Evolutionary conservation across 306 rosid genomes (phyloP), one percentile per base, ranked within the genome.

Genomic region (Quercus mongolica): DNA sequence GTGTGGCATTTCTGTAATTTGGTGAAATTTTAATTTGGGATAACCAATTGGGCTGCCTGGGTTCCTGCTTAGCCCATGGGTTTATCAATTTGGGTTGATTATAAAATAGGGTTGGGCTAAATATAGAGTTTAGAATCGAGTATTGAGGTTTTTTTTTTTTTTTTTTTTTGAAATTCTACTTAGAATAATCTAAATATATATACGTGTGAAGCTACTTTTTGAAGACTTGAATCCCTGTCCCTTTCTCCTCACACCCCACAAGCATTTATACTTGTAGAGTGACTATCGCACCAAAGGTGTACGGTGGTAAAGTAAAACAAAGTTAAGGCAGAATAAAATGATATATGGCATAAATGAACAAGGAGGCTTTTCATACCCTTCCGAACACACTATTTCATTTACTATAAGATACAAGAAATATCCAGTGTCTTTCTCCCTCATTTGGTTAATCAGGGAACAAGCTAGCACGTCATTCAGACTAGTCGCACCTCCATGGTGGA

Each of bases 131-230:
- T 38, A 6, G 41, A 35, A 35, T 35, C 2, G 44, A 35, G 44
- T 35, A 1, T 31, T 31, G 35, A 57, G 5, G 5, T n/a, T 20
- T 6, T 57, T 20, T 38, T 35, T 35, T 35, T 6, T n/a, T n/a
- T n/a, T n/a, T n/a, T n/a, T n/a, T n/a, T n/a, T n/a, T n/a, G n/a
- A n/a, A n/a, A n/a, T n/a, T n/a, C n/a, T n/a, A n/a, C n/a, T n/a
- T n/a, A n/a, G n/a, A n/a, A n/a, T n/a, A n/a, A n/a, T n/a, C 25
- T 23, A 23, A 23, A 1, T 25, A 25, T 25, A 25, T 25, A 1
- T 0, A 2, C 1, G 26, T 25, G 2, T 1, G 1, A 25, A 25
- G 2, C 0, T 26, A 2, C 0, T 26, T 26, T 1, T 0, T 26
- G 28, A 1, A 26, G 0, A 26, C 2, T 26, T 26, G 1, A 1